These are phyloP conservation scores for Grosmannia penicillata DNA, from an alignment of 2,329 filamentous ascomycete species.

Conservation along the genomic window DNA sequence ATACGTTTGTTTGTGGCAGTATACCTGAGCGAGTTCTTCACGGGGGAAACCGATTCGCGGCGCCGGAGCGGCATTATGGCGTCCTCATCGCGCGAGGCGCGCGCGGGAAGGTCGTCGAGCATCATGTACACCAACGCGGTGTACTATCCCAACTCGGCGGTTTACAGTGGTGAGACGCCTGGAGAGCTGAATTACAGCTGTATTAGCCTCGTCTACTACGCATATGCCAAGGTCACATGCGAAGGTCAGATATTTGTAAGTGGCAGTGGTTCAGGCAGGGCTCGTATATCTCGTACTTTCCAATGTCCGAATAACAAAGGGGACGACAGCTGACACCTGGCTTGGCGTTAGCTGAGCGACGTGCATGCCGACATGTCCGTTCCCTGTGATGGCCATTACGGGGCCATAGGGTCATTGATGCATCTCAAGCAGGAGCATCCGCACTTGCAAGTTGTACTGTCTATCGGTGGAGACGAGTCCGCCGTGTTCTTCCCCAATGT, in stretches of 20 bases:
- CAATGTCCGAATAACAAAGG: not conserved
- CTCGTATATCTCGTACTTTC: not conserved
- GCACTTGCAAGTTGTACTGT: slow-evolving; percentile 61
- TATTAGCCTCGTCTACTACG: slow-evolving; percentile 72
- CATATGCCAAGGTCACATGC: slow-evolving; percentile 58
- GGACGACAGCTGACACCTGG: not conserved
- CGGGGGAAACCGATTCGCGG: too few relatives aligned
- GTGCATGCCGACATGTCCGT: slow-evolving; percentile 63
- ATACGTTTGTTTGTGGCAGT: too few relatives aligned
- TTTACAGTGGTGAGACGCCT: slow-evolving; percentile 60
- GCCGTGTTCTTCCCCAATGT: slow-evolving; percentile 54
- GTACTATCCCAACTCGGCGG: slow-evolving; percentile 69
- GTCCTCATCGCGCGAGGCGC: slow-evolving; percentile 27
- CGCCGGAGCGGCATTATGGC: slow-evolving; percentile 20
- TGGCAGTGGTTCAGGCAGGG: slow-evolving; percentile 9
- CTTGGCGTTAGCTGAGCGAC: slow-evolving; percentile 55
- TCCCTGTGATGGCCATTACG: slow-evolving; percentile 55
- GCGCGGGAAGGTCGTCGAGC: slow-evolving; percentile 28
- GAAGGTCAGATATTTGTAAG: slow-evolving; percentile 65
- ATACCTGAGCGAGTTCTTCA: too few relatives aligned
- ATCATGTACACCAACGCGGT: slow-evolving; percentile 58
- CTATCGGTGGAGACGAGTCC: slow-evolving; percentile 55
- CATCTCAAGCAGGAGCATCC: slow-evolving; percentile 56
- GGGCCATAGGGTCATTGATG: slow-evolving; percentile 59
- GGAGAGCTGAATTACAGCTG: slow-evolving; percentile 60